Evolutionary conservation across 2,329 filamentous ascomycete species (phyloP), one percentile per base, ranked within the genome.

Genomic region (Bipolaris victoriae): DNA sequence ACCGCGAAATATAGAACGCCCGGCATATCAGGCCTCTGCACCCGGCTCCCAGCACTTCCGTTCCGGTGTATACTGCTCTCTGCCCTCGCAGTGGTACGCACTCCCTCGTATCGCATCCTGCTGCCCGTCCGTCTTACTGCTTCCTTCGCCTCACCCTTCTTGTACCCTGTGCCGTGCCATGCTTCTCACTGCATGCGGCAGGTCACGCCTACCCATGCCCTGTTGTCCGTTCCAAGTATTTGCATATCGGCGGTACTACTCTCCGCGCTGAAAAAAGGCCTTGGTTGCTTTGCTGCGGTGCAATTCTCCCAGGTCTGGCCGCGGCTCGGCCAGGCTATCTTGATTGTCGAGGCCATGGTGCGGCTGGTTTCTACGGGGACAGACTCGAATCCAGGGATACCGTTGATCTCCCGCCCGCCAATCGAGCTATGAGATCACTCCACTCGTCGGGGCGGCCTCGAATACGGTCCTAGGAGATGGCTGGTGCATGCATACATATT

Each of bases 331-430:
- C 20, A 37, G 13, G 46, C 46, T n/a, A 48, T 26, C 33, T 16
- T 35, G 26, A 7, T 11, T 3, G 20, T 33, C 33, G 20, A 22
- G 39, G 24, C 31, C 45, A 35, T 46, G 46, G 36, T 48, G 16
- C 26, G 43, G 26, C 43, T 13, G 48, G 58, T 60, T 60, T 37
- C 49, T 52, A 53, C 40, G 48, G 61, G 48, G 47, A 57, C 44
- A 40, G 40, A 29, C 31, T 49, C 56, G 39, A 47, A 43, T 44
- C 29, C 63, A 55, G 45, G 55, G 59, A 58, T 60, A 55, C 53
- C 63, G 62, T 53, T 50, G 55, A 62, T 64, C 59, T 57, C 57
- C 59, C 59, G 55, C 44, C 40, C 49, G 44, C 51, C 39, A 54
- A 56, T 62, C 61, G 55, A 44, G 59, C 50, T 26, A 60, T 45